These are phyloP conservation scores for Funneliformis mosseae DNA, from an alignment of 192 early-diverging fungal species.

Conservation along the genomic window DNA sequence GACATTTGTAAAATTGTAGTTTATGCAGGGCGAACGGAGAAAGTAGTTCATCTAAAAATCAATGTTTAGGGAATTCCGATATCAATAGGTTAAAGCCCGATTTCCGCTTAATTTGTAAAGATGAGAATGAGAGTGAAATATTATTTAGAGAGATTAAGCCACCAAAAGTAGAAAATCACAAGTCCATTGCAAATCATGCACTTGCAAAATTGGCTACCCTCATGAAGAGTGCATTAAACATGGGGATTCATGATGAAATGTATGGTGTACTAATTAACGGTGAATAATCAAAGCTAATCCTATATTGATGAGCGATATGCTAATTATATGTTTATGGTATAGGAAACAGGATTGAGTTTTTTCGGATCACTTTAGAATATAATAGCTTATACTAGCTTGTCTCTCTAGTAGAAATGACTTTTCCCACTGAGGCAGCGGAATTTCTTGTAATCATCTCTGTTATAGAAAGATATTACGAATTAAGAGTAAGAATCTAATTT, in stretches of 20 bases:
- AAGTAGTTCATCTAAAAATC: constrained; percentile 27
- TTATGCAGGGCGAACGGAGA: constrained; percentile 27
- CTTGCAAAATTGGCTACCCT: constrained; percentile 1
- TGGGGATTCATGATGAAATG: constrained; percentile 16
- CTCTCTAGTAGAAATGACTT: constrained; percentile 17
- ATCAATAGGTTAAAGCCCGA: constrained; percentile 8
- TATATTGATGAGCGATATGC: constrained; percentile 21
- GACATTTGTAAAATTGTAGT: constrained; percentile 18
- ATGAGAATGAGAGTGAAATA: constrained; percentile 11
- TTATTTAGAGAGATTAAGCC: constrained; percentile 23
- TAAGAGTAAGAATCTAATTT: constrained; percentile 16
- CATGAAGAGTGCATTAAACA: neutral
- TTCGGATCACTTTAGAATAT: constrained; percentile 5
- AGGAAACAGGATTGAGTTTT: constrained; percentile 21
- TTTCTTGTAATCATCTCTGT: constrained; percentile 12
- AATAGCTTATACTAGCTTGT: neutral
- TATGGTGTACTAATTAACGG: constrained; percentile 18
- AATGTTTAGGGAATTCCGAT: constrained; percentile 1
- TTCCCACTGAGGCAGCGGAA: constrained; percentile 1
- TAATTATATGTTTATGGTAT: constrained; percentile 15
- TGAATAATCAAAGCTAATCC: constrained; percentile 5
- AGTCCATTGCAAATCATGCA: constrained; percentile 3
- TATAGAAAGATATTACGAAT: constrained; percentile 9
- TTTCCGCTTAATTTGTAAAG: constrained; percentile 26
- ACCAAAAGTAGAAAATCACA: constrained; percentile 16